Evolutionary conservation across 1,284 basidiomycete genomes (phyloP).

Genomic region (Apiotrichum veenhuisii): DNA sequence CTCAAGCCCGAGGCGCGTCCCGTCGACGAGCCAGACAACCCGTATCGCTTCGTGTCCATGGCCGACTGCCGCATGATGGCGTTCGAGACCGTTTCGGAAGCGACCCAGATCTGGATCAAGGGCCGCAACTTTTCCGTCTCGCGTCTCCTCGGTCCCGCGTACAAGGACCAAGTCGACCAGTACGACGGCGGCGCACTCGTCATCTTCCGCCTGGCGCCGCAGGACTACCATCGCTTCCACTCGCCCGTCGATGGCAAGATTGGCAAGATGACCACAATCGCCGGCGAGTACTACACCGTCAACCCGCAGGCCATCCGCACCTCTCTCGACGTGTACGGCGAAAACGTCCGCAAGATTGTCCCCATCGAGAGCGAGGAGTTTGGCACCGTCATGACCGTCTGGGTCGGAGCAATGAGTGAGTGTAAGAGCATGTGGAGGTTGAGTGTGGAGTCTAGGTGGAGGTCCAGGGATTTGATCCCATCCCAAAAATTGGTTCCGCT

Average conservation of each 20-base stretch:
- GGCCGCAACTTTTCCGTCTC: conserved; percentile 84
- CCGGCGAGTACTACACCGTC: conserved; percentile 89
- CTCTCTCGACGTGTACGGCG: conserved; percentile 83
- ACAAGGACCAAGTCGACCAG: conserved; percentile 62
- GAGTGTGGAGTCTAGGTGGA: too few relatives aligned
- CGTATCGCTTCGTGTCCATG: conserved; percentile 71
- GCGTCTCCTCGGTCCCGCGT: conserved; percentile 73
- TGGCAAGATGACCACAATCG: conserved; percentile 72
- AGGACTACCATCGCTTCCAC: conserved; percentile 97
- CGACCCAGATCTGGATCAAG: conserved; percentile 93
- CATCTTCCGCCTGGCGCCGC: conserved; percentile 90
- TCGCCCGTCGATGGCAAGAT: conserved; percentile 80
- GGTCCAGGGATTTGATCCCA: too few relatives aligned
- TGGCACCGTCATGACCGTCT: conserved; percentile 83
- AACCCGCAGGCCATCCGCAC: conserved; percentile 56
- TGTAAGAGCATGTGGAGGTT: too few relatives aligned
- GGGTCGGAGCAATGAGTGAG: conserved; percentile 78
- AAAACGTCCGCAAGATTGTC: conserved; percentile 85
- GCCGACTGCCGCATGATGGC: conserved; percentile 95
- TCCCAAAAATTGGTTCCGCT: too few relatives aligned
- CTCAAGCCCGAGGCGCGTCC: conserved; percentile 79
- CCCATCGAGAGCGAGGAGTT: conserved; percentile 82
- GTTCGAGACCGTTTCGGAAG: conserved; percentile 77
- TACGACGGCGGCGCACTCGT: conserved; percentile 67
- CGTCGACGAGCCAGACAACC: conserved; percentile 67